phyloP scores from a whole-genome alignment of 495 filamentous ascomycete species.

The Neurospora cerealis region DNA sequence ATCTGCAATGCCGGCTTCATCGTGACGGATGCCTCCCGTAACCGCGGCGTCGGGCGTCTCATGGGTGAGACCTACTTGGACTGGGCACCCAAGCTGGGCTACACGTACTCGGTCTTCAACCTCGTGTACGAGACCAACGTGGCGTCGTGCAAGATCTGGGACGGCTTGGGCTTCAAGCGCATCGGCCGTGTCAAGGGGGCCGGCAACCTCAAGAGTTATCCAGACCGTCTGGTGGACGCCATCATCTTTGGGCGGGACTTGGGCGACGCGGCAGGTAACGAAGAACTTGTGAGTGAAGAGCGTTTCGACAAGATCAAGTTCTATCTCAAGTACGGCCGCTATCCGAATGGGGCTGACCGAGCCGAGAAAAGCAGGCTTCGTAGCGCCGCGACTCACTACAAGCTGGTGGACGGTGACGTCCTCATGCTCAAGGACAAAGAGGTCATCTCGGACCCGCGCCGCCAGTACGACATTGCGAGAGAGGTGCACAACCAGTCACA shows the following conservation, averaged over 20 bases:
- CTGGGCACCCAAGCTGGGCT: constrained; percentile 90
- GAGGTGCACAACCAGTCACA: constrained; percentile 67
- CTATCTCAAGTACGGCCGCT: constrained; percentile 91
- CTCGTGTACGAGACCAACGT: constrained; percentile 97
- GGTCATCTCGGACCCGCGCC: constrained; percentile 82
- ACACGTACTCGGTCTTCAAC: constrained; percentile 95
- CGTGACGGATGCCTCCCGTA: constrained; percentile 81
- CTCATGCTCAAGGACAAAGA: constrained; percentile 98
- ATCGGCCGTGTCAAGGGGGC: constrained; percentile 86
- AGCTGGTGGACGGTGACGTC: constrained; percentile 66
- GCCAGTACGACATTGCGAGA: constrained; percentile 84
- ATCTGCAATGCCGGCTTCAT: constrained; percentile 94
- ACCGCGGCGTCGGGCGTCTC: constrained; percentile 78
- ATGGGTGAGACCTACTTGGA: constrained; percentile 94
- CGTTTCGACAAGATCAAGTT: constrained; percentile 97
- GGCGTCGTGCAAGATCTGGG: constrained; percentile 92
- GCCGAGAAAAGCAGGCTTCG: constrained; percentile 91
- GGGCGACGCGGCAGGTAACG: constrained; percentile 41
- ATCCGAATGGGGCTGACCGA: constrained; percentile 85
- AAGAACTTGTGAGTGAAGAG: constrained; percentile 89
- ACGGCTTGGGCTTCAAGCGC: constrained; percentile 94
- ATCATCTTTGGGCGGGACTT: constrained; percentile 95
- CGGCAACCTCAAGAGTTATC: constrained; percentile 73
- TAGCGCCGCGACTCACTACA: constrained; percentile 93
- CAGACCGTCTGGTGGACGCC: constrained; percentile 76